phyloP scores from a whole-genome alignment of 164 flowering plant genomes.

The Vitis vinifera region ASM3070453v1 NC_081822.1:28441501-28442000 shows the following conservation, averaged over 20 bases:
- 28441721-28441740: neutral
- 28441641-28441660: neutral
- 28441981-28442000: no score
- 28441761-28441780: neutral
- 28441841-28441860: neutral
- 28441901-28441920: no score
- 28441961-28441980: no score
- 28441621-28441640: neutral
- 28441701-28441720: neutral
- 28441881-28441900: no score
- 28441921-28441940: no score
- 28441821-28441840: neutral
- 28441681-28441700: constrained; percentile 5
- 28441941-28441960: no score
- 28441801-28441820: neutral
- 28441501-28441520: no score
- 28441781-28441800: neutral
- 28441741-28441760: neutral
- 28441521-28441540: no score
- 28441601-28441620: neutral
- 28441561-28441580: no score
- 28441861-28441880: neutral
- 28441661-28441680: constrained; percentile 10
- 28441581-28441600: neutral
- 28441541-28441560: no score